Conservation (phyloP, 1,139 yeast species). For the Debaryomyces fabryi region DNA sequence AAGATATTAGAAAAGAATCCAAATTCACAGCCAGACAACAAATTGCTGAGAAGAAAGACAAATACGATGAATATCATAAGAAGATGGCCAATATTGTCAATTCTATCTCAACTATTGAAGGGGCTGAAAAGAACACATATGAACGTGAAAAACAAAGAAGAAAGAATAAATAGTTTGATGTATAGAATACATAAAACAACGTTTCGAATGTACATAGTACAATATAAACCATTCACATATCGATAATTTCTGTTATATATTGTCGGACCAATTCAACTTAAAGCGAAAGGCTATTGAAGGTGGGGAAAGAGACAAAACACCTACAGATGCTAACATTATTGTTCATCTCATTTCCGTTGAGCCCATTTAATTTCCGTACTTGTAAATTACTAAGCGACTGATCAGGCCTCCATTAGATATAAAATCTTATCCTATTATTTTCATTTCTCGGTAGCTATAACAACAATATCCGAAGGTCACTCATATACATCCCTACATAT, state of each 20-base stretch:
- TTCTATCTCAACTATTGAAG: slow-evolving; percentile 88
- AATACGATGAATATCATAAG: slow-evolving; percentile 79
- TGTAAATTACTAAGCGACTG: neutral
- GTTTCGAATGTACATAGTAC: neutral
- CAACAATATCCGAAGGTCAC: neutral
- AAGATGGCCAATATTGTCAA: slow-evolving; percentile 88
- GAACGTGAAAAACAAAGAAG: slow-evolving; percentile 80
- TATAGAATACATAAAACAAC: neutral
- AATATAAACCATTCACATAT: neutral
- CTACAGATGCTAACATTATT: neutral
- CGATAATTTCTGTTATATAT: neutral
- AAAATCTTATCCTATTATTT: neutral
- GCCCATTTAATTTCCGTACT: too few species aligned
- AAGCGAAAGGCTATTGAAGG: neutral
- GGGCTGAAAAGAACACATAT: slow-evolving; percentile 89
- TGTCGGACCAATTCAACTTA: neutral
- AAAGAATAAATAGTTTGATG: slow-evolving; percentile 38
- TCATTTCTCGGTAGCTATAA: neutral
- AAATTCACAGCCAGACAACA: slow-evolving; percentile 86
- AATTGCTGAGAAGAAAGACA: slow-evolving; percentile 73
- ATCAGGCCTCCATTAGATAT: neutral
- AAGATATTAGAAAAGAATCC: slow-evolving; percentile 88
- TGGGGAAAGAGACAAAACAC: neutral
- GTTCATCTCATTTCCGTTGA: neutral
- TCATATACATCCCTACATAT: neutral